These are phyloP conservation scores for Firmiana major DNA, from an alignment of 345 rosid genomes.

Conservation along the genomic window DNA sequence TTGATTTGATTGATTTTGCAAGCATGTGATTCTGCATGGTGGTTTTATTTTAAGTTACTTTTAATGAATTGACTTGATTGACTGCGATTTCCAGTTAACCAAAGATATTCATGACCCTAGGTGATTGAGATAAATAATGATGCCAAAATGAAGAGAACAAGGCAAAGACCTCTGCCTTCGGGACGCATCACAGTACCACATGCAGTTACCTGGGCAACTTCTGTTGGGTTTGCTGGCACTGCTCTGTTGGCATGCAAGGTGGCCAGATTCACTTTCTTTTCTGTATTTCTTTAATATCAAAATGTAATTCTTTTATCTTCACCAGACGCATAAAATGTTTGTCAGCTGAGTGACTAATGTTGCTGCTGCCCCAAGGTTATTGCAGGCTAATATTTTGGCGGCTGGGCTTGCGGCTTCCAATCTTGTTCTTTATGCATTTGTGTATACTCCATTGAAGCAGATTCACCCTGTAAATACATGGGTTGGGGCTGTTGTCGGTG, in stretches of 20 bases:
- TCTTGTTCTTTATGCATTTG: constrained; percentile 71
- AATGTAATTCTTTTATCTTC: neutral
- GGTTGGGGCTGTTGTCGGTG: constrained; percentile 99
- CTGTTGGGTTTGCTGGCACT: constrained; percentile 72
- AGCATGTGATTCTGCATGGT: neutral
- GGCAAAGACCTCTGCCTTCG: constrained; percentile 79
- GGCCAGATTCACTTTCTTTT: constrained; percentile 20
- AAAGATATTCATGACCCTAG: constrained; percentile 22
- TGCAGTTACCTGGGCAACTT: constrained; percentile 78
- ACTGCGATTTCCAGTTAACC: neutral
- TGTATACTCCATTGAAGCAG: constrained; percentile 89
- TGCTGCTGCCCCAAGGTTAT: constrained; percentile 51
- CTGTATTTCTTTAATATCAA: neutral
- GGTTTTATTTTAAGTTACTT: neutral
- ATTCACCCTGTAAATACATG: constrained; percentile 95
- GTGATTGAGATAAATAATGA: constrained; percentile 84
- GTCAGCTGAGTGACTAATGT: constrained; percentile 28
- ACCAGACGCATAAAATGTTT: neutral
- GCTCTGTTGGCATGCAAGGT: constrained; percentile 79
- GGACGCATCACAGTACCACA: constrained; percentile 66
- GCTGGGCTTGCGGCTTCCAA: constrained; percentile 84
- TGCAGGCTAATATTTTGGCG: constrained; percentile 93
- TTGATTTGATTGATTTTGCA: neutral
- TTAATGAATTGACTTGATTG: neutral
- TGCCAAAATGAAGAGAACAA: constrained; percentile 93